Evolutionary conservation across 495 filamentous ascomycete species (phyloP).

Genomic region (Achaetomiella virescens): DNA sequence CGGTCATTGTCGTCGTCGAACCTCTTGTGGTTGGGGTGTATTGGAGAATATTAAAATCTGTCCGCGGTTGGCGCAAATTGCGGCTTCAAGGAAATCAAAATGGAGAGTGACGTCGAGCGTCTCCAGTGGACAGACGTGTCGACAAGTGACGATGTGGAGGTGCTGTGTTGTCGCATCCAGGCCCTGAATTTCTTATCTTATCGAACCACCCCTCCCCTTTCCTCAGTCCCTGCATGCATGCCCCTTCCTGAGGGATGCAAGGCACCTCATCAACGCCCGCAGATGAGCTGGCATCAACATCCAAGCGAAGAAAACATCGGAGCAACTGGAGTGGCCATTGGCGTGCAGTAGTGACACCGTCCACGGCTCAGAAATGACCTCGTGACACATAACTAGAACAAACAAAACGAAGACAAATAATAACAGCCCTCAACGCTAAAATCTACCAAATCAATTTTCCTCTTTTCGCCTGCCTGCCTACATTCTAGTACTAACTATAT

Average conservation of each 20-base stretch:
- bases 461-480: background rate
- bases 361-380: too few species aligned
- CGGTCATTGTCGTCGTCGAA: slow-evolving; percentile 28
- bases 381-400: too few species aligned
- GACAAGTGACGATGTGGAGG: background rate
- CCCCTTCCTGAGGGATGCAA: background rate
- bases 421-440: too few species aligned
- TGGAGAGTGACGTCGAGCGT: slow-evolving; percentile 6
- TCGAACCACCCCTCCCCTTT: background rate
- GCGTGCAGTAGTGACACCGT: too few species aligned
- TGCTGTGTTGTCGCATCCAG: slow-evolving; percentile 10
- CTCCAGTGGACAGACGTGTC: background rate
- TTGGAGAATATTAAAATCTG: too few species aligned
- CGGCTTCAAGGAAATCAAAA: background rate
- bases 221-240: background rate
- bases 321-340: too few species aligned
- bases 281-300: background rate
- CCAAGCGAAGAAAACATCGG: background rate
- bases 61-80: background rate
- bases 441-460: background rate
- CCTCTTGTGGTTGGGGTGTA: too few species aligned
- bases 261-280: background rate
- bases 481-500: background rate
- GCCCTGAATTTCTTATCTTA: background rate
- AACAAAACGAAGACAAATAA: too few species aligned